Conservation (phyloP, 257 asterid genomes). For the Nemophila menziesii region DNA sequence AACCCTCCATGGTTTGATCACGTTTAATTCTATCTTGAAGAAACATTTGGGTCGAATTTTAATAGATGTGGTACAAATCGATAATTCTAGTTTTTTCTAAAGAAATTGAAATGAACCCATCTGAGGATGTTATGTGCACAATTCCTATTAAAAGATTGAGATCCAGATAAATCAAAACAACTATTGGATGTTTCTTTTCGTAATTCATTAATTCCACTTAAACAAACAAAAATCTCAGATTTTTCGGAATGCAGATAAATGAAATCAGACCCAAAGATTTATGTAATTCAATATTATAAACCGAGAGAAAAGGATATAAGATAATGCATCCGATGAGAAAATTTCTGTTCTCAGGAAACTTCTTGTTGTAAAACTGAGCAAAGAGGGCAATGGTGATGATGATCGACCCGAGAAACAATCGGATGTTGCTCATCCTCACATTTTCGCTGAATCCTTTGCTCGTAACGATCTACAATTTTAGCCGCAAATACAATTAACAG, state of each 20-base stretch:
- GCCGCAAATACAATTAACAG: conserved; percentile 2
- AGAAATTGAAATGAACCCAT: too few relatives aligned
- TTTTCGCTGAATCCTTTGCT: conserved; percentile 77
- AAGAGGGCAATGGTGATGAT: conserved; percentile 66
- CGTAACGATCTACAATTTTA: conserved; percentile 61
- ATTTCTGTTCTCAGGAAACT: conserved; percentile 73
- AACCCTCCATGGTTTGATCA: not conserved
- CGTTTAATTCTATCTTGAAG: not conserved
- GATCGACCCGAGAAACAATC: conserved; percentile 56
- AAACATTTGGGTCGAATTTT: not conserved
- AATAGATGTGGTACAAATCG: too few relatives aligned
- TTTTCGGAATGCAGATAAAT: too few relatives aligned
- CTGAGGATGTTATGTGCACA: too few relatives aligned
- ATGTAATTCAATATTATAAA: too few relatives aligned
- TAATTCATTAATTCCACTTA: too few relatives aligned
- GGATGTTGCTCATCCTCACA: conserved; percentile 70
- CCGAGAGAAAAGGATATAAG: conserved; percentile 65
- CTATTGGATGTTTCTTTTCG: too few relatives aligned
- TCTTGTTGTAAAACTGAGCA: conserved; percentile 92
- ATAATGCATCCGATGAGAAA: conserved; percentile 75
- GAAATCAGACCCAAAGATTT: too few relatives aligned
- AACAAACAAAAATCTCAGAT: too few relatives aligned
- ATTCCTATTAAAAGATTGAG: too few relatives aligned
- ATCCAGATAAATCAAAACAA: too few relatives aligned
- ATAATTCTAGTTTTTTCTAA: too few relatives aligned